Evolutionary conservation across 306 rosid species (phyloP).

Genomic region (Lablab purpureus): DNA sequence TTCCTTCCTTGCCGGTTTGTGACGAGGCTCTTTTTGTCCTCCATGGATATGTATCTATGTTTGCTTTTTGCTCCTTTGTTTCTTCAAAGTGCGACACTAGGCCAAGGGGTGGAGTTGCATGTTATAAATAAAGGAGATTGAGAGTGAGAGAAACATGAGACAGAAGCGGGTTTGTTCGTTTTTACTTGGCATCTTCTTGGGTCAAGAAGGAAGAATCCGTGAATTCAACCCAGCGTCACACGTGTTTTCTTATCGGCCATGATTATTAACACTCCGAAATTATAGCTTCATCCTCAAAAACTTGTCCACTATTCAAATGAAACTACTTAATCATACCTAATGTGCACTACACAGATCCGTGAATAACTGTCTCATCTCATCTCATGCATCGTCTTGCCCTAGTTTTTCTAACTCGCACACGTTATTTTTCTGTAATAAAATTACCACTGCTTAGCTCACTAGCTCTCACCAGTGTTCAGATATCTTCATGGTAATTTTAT

Average conservation of each 20-base stretch:
- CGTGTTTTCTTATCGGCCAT: conserved; percentile 34
- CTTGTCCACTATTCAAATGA: conserved; percentile 25
- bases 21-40: background rate
- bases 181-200: conserved; percentile 15
- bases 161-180: conserved; percentile 38
- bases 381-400: background rate
- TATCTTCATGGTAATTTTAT: too few species aligned
- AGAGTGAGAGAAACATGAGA: conserved; percentile 13
- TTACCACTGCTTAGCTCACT: too few species aligned
- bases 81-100: background rate
- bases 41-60: conserved; percentile 20
- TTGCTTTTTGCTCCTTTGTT: background rate
- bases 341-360: conserved; percentile 27
- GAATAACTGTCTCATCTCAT: background rate
- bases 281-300: conserved; percentile 21
- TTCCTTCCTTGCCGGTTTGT: conserved; percentile 43
- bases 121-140: background rate
- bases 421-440: background rate
- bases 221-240: conserved; percentile 18
- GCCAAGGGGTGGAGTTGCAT: conserved; percentile 18
- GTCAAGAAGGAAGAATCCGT: conserved; percentile 10
- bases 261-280: conserved; percentile 34
- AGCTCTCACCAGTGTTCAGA: too few species aligned
- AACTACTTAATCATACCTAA: conserved; percentile 1
- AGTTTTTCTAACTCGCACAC: background rate